These are phyloP conservation scores for Pestalotiopsis sp. DNA, from an alignment of 2,329 filamentous ascomycete species.

Conservation along the genomic window DNA sequence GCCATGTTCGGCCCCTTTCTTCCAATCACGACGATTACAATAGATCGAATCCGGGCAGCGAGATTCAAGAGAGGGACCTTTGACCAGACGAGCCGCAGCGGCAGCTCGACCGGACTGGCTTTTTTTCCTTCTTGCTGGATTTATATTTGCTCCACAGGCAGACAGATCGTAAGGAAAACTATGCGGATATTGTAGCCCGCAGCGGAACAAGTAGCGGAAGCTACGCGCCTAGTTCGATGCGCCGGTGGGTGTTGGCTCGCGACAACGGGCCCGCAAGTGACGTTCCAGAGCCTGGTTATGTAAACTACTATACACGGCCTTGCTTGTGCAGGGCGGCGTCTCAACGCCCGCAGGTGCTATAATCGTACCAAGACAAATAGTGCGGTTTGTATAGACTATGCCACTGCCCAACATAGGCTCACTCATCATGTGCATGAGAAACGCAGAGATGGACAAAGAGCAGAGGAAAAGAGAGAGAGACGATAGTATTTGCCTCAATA, in stretches of 20 bases:
- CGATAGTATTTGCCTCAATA: background rate
- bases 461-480: background rate
- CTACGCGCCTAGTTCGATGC: background rate
- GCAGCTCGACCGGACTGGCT: background rate
- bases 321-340: background rate
- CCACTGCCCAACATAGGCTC: background rate
- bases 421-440: background rate
- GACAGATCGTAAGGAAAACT: background rate
- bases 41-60: background rate
- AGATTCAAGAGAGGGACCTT: background rate
- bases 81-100: background rate
- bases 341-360: background rate
- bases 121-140: background rate
- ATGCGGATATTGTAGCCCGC: background rate
- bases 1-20: background rate
- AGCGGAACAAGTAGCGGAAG: conserved; percentile 4
- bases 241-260: background rate
- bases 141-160: background rate
- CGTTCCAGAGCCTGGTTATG: background rate
- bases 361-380: background rate
- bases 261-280: background rate
- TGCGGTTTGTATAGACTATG: background rate
- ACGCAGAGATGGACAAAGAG: background rate
- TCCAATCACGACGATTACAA: background rate
- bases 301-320: background rate